Evolutionary conservation across 371 early-diverging fungal genomes (phyloP).

Genomic region (Dentiscutata heterogama): DNA sequence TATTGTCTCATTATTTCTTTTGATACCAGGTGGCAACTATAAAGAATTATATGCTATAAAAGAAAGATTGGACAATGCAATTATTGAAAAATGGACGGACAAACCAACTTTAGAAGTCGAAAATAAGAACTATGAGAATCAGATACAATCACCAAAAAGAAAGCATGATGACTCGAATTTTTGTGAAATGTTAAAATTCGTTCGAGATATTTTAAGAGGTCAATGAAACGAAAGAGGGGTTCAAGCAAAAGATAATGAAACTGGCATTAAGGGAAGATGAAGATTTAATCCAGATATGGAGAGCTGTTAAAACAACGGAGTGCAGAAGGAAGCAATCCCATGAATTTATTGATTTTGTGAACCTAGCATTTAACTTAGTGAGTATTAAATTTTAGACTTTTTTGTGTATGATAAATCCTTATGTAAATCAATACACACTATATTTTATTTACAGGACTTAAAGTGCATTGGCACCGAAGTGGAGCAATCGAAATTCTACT

Average conservation of each 20-base stretch:
- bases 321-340: constrained; percentile 10
- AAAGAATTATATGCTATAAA: constrained; percentile 19
- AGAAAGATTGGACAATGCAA: constrained; percentile 27
- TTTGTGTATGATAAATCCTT: constrained; percentile 26
- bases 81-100: too few species aligned
- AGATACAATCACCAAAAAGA: constrained; percentile 13
- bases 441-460: constrained; percentile 39
- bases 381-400: constrained; percentile 27
- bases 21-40: background rate
- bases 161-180: constrained; percentile 16
- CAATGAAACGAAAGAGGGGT: constrained; percentile 13
- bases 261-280: constrained; percentile 26
- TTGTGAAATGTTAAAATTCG: constrained; percentile 17
- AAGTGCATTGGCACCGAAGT: background rate
- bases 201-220: constrained; percentile 28
- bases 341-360: constrained; percentile 28
- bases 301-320: constrained; percentile 18
- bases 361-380: constrained; percentile 23
- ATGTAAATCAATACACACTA: constrained; percentile 4
- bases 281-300: constrained; percentile 13
- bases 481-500: background rate
- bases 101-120: background rate
- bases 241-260: background rate
- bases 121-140: constrained; percentile 12
- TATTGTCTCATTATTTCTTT: too few species aligned